A percentile compares a stretch with the other conserved stretches of the same genome.
These are phyloP conservation scores for Zygoascus meyerae DNA, from an alignment of 1,139 yeast genomes.

Conservation along the genomic window DNA sequence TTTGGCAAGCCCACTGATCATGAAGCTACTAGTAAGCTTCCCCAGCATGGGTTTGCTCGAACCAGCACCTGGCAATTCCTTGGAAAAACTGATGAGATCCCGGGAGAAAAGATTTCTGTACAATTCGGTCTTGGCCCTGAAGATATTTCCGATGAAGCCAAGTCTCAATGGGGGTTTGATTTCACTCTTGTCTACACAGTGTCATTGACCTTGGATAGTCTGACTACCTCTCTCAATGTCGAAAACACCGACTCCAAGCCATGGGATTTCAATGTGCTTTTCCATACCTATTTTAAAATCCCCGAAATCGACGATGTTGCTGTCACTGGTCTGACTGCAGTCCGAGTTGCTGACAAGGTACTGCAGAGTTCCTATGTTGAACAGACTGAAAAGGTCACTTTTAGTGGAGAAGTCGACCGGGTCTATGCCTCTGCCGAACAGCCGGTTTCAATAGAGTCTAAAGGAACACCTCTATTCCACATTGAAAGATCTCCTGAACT, in stretches of 20 bases:
- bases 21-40: constrained; percentile 46
- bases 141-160: constrained; percentile 51
- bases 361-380: constrained; percentile 54
- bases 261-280: constrained; percentile 88
- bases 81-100: constrained; percentile 63
- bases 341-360: constrained; percentile 68
- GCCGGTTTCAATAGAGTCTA: constrained; percentile 54
- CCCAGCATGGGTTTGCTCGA: constrained; percentile 96
- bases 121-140: constrained; percentile 91
- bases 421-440: constrained; percentile 53
- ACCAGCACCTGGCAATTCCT: constrained; percentile 85
- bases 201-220: constrained; percentile 42
- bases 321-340: constrained; percentile 72
- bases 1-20: constrained; percentile 65
- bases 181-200: constrained; percentile 74
- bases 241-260: constrained; percentile 55
- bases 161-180: constrained; percentile 59
- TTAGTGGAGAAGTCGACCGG: constrained; percentile 77
- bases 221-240: constrained; percentile 68
- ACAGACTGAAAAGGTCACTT: constrained; percentile 58
- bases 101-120: constrained; percentile 47
- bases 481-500: constrained; percentile 54
- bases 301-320: constrained; percentile 71
- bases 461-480: constrained; percentile 65
- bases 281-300: constrained; percentile 83